Percentiles rank a stretch among this genome's conserved stretches.
These are phyloP conservation scores for Lotmaria passim DNA, from an alignment of 208 protist species.

Conservation along the genomic window DNA sequence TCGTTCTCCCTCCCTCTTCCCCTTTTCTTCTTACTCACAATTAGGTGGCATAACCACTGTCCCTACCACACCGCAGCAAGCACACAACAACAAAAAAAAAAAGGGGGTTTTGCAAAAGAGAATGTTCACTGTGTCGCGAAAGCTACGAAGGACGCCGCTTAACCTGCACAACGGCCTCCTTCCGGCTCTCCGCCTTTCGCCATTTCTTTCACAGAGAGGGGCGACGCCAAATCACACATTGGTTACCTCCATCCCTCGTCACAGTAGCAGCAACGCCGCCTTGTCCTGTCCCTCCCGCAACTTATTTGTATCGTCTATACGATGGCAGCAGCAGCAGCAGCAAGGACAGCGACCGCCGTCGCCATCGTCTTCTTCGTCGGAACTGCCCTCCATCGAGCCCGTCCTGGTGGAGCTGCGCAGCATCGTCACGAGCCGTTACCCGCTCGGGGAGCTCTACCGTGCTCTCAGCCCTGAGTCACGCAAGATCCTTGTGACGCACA, in stretches of 20 bases:
- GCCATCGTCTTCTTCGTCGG: neutral
- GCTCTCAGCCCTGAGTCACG: slow-evolving; percentile 40
- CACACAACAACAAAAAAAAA: too few species aligned
- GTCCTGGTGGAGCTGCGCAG: slow-evolving; percentile 19
- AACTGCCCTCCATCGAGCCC: slow-evolving; percentile 26
- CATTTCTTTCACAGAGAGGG: too few species aligned
- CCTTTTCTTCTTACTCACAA: neutral
- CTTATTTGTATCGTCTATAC: too few species aligned
- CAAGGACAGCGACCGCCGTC: neutral
- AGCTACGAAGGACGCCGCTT: neutral
- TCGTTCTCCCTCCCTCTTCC: neutral
- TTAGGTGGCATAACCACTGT: neutral
- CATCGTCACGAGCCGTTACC: slow-evolving; percentile 32
- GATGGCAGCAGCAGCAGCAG: neutral
- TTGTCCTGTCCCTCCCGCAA: too few species aligned
- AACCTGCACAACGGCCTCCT: too few species aligned
- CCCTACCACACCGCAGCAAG: too few species aligned
- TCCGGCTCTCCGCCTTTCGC: too few species aligned
- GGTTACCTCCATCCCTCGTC: neutral
- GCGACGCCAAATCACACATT: too few species aligned
- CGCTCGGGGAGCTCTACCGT: slow-evolving; percentile 53
- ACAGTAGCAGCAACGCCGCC: too few species aligned
- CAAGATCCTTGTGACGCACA: slow-evolving; percentile 40
- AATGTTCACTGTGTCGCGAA: too few species aligned
- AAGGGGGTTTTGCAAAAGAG: too few species aligned